A percentile compares a stretch with the other conserved stretches of the same genome.
Evolutionary conservation across 176 grass and related monocot genomes (phyloP).

Genomic region (Ensete ventricosum): DNA sequence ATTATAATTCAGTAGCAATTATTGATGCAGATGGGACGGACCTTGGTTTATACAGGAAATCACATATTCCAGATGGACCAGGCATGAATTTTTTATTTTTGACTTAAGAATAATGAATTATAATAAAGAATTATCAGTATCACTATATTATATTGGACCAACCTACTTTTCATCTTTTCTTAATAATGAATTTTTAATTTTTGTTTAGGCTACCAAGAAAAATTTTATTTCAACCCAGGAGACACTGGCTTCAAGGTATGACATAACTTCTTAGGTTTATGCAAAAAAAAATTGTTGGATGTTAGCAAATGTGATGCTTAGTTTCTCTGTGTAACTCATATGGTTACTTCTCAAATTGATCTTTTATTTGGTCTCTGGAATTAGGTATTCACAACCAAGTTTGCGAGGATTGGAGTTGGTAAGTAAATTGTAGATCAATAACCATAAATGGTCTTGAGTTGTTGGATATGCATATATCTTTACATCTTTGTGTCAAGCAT

Average conservation of each 20-base stretch:
- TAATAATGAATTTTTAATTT: background rate
- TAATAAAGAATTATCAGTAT: background rate
- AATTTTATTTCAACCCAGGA: conserved; percentile 89
- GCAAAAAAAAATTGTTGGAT: background rate
- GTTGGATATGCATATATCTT: background rate
- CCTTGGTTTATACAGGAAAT: conserved; percentile 93
- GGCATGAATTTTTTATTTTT: conserved; percentile 29
- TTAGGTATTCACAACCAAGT: conserved; percentile 83
- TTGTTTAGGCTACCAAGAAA: conserved; percentile 86
- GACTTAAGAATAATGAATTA: background rate
- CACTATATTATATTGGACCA: background rate
- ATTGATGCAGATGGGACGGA: conserved; percentile 88
- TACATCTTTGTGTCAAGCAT: background rate
- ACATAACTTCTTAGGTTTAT: background rate
- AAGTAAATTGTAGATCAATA: conserved; percentile 21
- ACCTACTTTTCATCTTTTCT: background rate
- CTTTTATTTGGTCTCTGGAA: background rate
- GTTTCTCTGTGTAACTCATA: no score
- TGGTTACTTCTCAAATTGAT: background rate
- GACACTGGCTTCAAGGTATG: conserved; percentile 87
- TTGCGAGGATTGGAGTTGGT: conserved; percentile 91
- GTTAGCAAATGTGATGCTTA: background rate
- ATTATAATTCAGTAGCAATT: conserved; percentile 92
- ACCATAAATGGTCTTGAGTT: background rate
- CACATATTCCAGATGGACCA: conserved; percentile 93